Percentiles rank a stretch among this genome's conserved stretches.
phyloP scores from a whole-genome alignment of 441 rosid species.

The Theobroma grandiflorum region DNA sequence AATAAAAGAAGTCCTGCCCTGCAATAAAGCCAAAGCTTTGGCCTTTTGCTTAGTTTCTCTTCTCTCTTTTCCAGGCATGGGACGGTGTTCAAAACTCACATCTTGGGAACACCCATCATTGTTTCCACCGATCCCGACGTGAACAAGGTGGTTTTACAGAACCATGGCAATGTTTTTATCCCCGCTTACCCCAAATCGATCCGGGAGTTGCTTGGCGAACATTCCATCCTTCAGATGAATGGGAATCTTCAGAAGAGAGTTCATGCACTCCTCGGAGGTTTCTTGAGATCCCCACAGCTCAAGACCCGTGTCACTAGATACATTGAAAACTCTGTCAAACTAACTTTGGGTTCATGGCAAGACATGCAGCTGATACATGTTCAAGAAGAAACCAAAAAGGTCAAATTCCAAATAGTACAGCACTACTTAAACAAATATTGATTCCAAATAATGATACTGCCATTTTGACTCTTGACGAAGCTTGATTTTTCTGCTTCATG shows the following conservation, averaged over 20 bases:
- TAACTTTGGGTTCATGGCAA: slow-evolving; percentile 57
- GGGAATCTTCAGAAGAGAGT: slow-evolving; percentile 67
- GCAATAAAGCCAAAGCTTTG: background rate
- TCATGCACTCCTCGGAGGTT: slow-evolving; percentile 67
- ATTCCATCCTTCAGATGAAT: slow-evolving; percentile 73
- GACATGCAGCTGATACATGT: slow-evolving; percentile 46
- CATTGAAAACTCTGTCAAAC: slow-evolving; percentile 53
- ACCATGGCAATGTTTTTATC: slow-evolving; percentile 66
- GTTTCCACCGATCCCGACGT: slow-evolving; percentile 81
- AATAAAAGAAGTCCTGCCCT: background rate
- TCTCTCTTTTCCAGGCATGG: slow-evolving; percentile 53
- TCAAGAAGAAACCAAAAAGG: slow-evolving; percentile 70
- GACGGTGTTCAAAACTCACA: slow-evolving; percentile 73
- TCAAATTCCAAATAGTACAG: background rate
- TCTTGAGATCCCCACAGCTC: slow-evolving; percentile 68
- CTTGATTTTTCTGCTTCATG: background rate
- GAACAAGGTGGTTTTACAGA: slow-evolving; percentile 73
- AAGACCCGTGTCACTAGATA: slow-evolving; percentile 56
- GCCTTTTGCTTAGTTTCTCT: background rate
- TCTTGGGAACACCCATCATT: slow-evolving; percentile 76
- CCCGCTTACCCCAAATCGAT: slow-evolving; percentile 81
- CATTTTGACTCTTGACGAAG: background rate
- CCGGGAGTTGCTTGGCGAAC: slow-evolving; percentile 59
- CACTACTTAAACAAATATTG: background rate
- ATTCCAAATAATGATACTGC: background rate